Base-by-base conservation (phyloP, 1,284 basidiomycete species). In the Ceratobasidium sp. region DNA sequence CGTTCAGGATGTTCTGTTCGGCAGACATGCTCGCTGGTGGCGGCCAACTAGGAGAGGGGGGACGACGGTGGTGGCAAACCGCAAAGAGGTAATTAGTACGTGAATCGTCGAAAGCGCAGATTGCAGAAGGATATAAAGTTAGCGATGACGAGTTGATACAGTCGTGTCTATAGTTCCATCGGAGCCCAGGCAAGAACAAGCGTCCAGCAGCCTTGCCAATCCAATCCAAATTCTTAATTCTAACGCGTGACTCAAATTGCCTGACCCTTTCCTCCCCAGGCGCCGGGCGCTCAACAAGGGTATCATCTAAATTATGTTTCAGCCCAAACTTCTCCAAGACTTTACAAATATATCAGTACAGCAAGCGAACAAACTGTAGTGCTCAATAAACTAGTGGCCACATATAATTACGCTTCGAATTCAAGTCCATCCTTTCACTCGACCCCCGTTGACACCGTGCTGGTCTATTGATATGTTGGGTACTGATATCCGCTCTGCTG, bases 1-100 rank as follows among this genome's bases (percentile, higher is more conserved):
- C 93, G 80, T 91, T 91, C 23, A 92, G 87, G 75, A 94, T 85
- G 79, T 89, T 91, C 58, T 78, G 77, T 65, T 80, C 74, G n/a
- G 72, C 60, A 32, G 72, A 71, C 67, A 70, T 70, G 60, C 21
- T 23, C n/a, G 5, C 16, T 18, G 67, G 36, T 36, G 26, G 53
- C 3, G 53, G 45, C 28, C 34, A 16, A 69, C 26, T 46, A 3
- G 43, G 34, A 21, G 39, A 69, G 53, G 41, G n/a, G 6, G 30
- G 10, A 50, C 34, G 6, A 30, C 28, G 21, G 18, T 30, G 23
- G 64, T 53, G 52, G 52, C 52, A 53, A 28, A 16, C 52, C 10
- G 9, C 26, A 53, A 28, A 53, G 64, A 55, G 41, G 67, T 58
- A 70, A 70, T 70, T 70, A 70, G n/a, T 58, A 45, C 67, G 67